These are phyloP conservation scores for Rhodamnia argentea DNA, from an alignment of 345 rosid species.

Conservation along the genomic window DNA sequence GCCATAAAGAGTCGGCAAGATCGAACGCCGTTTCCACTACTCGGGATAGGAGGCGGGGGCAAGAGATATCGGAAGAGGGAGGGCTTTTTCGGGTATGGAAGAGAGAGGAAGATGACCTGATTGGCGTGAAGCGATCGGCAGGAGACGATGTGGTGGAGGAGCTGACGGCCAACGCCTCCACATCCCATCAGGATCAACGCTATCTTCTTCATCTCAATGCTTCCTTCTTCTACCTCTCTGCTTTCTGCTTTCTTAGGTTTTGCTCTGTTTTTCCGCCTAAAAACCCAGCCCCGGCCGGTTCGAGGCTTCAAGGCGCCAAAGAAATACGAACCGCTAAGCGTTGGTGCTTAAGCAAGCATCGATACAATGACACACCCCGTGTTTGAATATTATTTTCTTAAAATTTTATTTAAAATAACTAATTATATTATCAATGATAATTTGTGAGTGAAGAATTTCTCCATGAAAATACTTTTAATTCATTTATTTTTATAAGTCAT, in stretches of 20 bases:
- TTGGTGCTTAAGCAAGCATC: too few species aligned
- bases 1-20: neutral
- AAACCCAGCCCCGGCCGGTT: neutral
- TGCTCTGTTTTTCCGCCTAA: neutral
- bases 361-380: too few species aligned
- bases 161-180: conserved; percentile 89
- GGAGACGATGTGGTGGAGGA: conserved; percentile 74
- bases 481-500: too few species aligned
- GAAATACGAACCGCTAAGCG: too few species aligned
- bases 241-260: neutral
- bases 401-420: too few species aligned
- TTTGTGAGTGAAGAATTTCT: too few species aligned
- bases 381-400: too few species aligned
- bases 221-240: neutral
- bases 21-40: neutral
- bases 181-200: conserved; percentile 68
- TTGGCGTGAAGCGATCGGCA: conserved; percentile 75
- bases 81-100: too few species aligned
- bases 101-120: conserved; percentile 20
- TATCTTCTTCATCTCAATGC: conserved; percentile 41
- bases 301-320: too few species aligned
- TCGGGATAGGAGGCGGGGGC: neutral
- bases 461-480: too few species aligned
- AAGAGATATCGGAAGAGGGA: neutral
- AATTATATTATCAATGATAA: too few species aligned